phyloP scores from a whole-genome alignment of 495 filamentous ascomycete genomes.

The Trichocladium uniseriatum region DNA sequence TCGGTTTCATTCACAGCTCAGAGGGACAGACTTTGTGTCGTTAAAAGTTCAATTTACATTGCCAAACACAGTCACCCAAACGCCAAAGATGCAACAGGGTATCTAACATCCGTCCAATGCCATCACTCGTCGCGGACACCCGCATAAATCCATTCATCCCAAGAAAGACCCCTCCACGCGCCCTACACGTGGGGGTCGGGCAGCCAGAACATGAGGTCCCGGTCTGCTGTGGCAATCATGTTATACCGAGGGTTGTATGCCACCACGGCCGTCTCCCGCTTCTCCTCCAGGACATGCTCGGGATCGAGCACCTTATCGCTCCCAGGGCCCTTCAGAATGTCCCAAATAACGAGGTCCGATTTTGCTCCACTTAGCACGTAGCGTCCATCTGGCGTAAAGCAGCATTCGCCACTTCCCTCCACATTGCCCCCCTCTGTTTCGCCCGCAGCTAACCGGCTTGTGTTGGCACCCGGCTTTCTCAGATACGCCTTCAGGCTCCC shows the following conservation, averaged over 20 bases:
- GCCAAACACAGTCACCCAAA: neutral
- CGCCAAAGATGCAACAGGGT: slow-evolving; percentile 11
- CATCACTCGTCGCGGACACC: slow-evolving; percentile 13
- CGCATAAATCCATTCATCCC: neutral
- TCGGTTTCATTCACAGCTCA: neutral
- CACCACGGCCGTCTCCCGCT: slow-evolving; percentile 60
- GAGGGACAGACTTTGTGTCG: neutral
- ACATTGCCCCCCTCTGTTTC: slow-evolving; percentile 26
- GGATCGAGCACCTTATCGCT: slow-evolving; percentile 57
- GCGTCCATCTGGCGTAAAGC: slow-evolving; percentile 78
- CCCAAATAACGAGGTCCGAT: slow-evolving; percentile 72
- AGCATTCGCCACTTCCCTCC: slow-evolving; percentile 65
- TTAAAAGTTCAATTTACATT: neutral
- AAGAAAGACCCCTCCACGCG: neutral
- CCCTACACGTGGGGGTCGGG: slow-evolving; percentile 55
- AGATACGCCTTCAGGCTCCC: slow-evolving; percentile 62
- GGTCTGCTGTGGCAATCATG: slow-evolving; percentile 78
- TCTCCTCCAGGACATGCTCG: slow-evolving; percentile 51
- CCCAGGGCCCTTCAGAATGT: slow-evolving; percentile 48
- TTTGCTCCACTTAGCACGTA: slow-evolving; percentile 75
- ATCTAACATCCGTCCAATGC: slow-evolving; percentile 16
- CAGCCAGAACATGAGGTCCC: slow-evolving; percentile 83
- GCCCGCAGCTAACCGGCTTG: slow-evolving; percentile 39
- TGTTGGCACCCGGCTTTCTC: slow-evolving; percentile 33
- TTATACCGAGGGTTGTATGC: slow-evolving; percentile 87